Evolutionary conservation across 2,329 filamentous ascomycete species (phyloP), one percentile per base, ranked within the genome.

Genomic region (Fusarium avenaceum): DNA sequence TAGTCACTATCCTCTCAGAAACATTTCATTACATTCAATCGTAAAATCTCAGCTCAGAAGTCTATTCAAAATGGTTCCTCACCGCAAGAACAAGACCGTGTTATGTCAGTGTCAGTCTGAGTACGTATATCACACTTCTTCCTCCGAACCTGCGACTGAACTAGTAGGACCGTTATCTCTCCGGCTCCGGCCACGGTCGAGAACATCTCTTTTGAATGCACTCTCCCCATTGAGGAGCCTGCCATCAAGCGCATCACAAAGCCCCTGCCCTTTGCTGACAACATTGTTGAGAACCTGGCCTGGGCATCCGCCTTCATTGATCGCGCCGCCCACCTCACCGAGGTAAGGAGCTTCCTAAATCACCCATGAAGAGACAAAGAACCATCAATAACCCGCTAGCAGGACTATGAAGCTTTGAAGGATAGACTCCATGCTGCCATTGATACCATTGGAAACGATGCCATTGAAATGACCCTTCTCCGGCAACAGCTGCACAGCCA

Each of bases 241-340:
- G 22, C 47, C 6, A 22, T 52, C 2, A n/a, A 8, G 3, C 54
- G 54, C 11, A 35, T 52, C 20, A 52, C 38, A 2, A 57, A 26
- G n/a, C 30, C 54, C 1, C 13, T 44, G 2, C 54, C 54, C 4
- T 57, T 53, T 30, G n/a, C 38, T 6, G 33, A 11, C 14, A 57
- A 19, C 2, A 3, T 52, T 3, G 6, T 30, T 0, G 38, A 57
- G 7, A 57, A 53, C 4, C 22, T 53, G 22, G 47, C 54, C 19
- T 44, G 47, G 54, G 54, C 47, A 26, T 9, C 38, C n/a, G 54
- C 54, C 11, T 57, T 57, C 22, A 57, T 57, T 20, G 46, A 57
- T 4, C 54, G 38, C 7, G 46, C 28, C 4, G 28, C 35, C 1
- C 20, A 57, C 9, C 1, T 52, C 8, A 51, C 30, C 6, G 22